Evolutionary conservation across 306 rosid species (phyloP).

Genomic region (Cucurbita ficifolia): DNA sequence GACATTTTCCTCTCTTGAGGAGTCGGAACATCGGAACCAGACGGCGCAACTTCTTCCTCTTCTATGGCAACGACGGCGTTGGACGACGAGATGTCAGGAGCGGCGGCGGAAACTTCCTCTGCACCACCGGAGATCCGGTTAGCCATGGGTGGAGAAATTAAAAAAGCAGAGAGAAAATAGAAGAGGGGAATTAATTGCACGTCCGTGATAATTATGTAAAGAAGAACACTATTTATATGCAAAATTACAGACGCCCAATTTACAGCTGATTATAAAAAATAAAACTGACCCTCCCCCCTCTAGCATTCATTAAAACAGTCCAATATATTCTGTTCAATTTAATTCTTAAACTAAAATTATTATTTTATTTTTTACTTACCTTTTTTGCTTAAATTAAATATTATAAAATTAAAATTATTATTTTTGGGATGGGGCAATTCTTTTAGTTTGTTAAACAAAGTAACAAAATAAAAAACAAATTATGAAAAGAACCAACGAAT

Average conservation of each 20-base stretch:
- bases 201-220: too few species aligned
- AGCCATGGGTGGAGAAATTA: neutral
- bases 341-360: too few species aligned
- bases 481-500: too few species aligned
- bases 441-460: too few species aligned
- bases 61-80: neutral
- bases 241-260: neutral
- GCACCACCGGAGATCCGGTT: neutral
- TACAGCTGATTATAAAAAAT: neutral
- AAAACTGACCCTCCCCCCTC: neutral
- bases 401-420: too few species aligned
- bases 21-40: neutral
- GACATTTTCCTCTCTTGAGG: neutral
- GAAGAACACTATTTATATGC: neutral
- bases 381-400: too few species aligned
- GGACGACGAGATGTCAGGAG: neutral
- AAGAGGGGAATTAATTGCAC: too few species aligned
- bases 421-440: neutral
- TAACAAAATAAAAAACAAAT: too few species aligned
- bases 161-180: too few species aligned
- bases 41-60: neutral
- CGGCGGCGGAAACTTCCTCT: neutral
- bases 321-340: too few species aligned
- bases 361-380: too few species aligned
- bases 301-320: neutral